A percentile compares a stretch with the other conserved stretches of the same genome.
These are phyloP conservation scores for Xylaria castorea DNA, from an alignment of 495 filamentous ascomycete genomes.

Conservation along the genomic window DNA sequence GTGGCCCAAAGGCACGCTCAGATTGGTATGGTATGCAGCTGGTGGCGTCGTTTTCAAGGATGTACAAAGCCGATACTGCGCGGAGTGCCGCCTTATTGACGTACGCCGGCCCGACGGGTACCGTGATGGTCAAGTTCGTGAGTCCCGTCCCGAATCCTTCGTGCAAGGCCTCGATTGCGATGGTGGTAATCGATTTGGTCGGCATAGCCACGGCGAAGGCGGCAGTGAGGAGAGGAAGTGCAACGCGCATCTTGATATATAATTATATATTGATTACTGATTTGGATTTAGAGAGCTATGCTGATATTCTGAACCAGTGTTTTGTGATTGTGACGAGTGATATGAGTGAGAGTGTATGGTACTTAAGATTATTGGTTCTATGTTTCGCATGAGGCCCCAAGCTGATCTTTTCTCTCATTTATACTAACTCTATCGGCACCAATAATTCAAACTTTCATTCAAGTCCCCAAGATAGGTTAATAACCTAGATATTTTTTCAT, in stretches of 20 bases:
- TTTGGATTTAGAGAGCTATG: not conserved
- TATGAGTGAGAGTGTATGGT: not conserved
- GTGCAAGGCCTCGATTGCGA: constrained; percentile 6
- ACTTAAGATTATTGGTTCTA: not conserved
- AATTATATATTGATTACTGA: not conserved
- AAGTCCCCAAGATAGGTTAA: not conserved
- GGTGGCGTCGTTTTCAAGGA: not conserved
- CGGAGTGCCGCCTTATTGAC: not conserved
- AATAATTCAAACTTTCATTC: not conserved
- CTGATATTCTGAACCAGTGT: not conserved
- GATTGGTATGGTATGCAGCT: not conserved
- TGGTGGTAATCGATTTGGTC: not conserved
- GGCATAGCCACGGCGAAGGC: not conserved
- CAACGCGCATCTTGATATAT: not conserved
- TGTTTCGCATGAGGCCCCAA: not conserved
- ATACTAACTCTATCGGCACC: not conserved
- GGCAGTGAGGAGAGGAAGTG: not conserved
- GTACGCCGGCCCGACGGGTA: not conserved
- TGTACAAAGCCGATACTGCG: constrained; percentile 6
- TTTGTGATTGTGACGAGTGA: not conserved
- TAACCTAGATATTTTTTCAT: not conserved
- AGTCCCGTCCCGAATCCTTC: not conserved
- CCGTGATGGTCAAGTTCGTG: not conserved
- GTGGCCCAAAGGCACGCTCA: not conserved
- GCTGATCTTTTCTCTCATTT: not conserved